Conservation (phyloP, 345 rosid species). For the Viola odorata region DNA sequence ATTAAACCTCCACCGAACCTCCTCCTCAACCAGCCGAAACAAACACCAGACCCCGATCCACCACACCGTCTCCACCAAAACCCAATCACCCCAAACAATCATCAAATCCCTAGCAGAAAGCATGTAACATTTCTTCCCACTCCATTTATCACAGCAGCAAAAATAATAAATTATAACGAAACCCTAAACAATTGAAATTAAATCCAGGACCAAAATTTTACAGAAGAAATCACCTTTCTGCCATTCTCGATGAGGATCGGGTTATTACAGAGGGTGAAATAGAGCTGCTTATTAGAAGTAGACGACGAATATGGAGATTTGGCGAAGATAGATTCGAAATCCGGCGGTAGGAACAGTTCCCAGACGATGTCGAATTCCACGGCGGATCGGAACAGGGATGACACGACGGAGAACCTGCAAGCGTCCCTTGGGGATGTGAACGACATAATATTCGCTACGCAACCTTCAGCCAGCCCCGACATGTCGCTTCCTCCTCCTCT, state of each 20-base stretch:
- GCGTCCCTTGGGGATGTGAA: constrained; percentile 23
- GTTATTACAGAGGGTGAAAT: constrained; percentile 5
- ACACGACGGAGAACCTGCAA: constrained; percentile 18
- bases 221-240: background rate
- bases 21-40: too few species aligned
- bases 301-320: background rate
- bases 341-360: constrained; percentile 24
- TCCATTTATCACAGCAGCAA: background rate
- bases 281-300: constrained; percentile 1
- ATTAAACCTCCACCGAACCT: too few species aligned
- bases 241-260: constrained; percentile 9
- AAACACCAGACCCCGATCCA: too few species aligned
- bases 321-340: constrained; percentile 5
- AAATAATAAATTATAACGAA: too few species aligned
- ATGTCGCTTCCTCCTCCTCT: background rate
- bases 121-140: constrained; percentile 30
- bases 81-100: constrained; percentile 31
- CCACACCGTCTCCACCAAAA: too few species aligned
- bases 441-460: constrained; percentile 16
- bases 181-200: background rate
- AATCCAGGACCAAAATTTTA: background rate
- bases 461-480: background rate
- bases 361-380: constrained; percentile 30
- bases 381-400: constrained; percentile 19
- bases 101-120: constrained; percentile 25